phyloP scores from a whole-genome alignment of 1,139 yeast species.

The Hansenula sp. region DNA sequence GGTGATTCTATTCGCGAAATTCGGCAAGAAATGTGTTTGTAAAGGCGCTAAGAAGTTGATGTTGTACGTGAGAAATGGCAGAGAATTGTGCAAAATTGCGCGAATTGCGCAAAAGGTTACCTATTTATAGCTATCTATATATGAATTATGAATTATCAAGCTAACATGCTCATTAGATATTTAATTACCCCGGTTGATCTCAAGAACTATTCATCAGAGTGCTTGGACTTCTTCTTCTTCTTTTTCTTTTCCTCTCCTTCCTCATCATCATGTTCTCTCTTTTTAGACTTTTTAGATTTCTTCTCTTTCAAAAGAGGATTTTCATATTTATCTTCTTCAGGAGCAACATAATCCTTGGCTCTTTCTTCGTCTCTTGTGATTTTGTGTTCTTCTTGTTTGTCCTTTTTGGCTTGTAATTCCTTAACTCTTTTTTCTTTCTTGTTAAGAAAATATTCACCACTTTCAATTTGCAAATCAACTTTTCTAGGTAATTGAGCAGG shows the following conservation, averaged over 20 bases:
- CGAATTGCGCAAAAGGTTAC: too few species aligned
- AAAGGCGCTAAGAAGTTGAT: too few species aligned
- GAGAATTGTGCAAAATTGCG: too few species aligned
- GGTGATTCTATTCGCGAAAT: neutral
- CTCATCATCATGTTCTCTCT: constrained; percentile 13
- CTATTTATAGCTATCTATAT: too few species aligned
- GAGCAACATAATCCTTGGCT: constrained; percentile 78
- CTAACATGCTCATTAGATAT: neutral
- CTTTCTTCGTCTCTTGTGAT: constrained; percentile 66
- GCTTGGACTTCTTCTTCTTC: constrained; percentile 5
- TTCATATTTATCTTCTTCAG: constrained; percentile 62
- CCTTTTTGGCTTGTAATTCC: constrained; percentile 73
- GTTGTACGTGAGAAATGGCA: too few species aligned
- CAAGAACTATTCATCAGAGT: neutral
- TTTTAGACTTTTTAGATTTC: constrained; percentile 23
- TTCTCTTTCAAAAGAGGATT: constrained; percentile 20
- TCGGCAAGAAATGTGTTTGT: too few species aligned
- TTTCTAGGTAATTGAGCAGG: constrained; percentile 96
- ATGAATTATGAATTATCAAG: too few species aligned
- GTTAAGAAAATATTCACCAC: constrained; percentile 96
- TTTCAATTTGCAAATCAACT: constrained; percentile 94
- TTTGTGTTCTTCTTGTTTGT: constrained; percentile 69
- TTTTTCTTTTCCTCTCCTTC: constrained; percentile 11
- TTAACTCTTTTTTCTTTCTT: constrained; percentile 74
- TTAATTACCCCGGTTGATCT: neutral